Evolutionary conservation across 371 early-diverging fungal genomes (phyloP).

Genomic region (Mortierella sp.): DNA sequence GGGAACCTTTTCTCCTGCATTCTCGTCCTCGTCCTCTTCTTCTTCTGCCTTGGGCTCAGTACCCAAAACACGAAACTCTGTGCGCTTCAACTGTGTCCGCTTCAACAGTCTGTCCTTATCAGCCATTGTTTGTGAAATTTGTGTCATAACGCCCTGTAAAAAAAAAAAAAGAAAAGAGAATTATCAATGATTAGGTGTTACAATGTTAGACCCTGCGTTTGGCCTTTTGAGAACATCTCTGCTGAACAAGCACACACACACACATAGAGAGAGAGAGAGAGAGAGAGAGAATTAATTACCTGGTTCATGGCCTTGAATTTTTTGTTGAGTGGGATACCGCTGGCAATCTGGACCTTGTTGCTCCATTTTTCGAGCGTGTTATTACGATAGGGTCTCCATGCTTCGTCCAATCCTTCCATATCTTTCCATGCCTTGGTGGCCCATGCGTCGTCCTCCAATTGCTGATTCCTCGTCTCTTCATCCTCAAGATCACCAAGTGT

Average conservation of each 20-base stretch:
- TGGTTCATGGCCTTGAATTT: conserved; percentile 96
- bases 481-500: conserved; percentile 45
- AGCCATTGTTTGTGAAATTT: conserved; percentile 77
- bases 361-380: conserved; percentile 94
- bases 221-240: too few species aligned
- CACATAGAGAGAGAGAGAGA: too few species aligned
- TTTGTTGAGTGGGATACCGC: conserved; percentile 77
- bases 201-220: too few species aligned
- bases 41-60: conserved; percentile 43
- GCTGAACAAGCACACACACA: too few species aligned
- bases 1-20: conserved; percentile 28
- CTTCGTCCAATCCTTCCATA: conserved; percentile 65
- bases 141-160: conserved; percentile 70
- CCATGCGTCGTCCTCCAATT: conserved; percentile 66
- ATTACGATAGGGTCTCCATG: conserved; percentile 79
- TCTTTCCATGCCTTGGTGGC: conserved; percentile 66
- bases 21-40: conserved; percentile 29
- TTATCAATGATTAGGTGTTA: too few species aligned
- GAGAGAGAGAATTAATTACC: conserved; percentile 43
- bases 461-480: conserved; percentile 48
- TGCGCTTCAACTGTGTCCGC: conserved; percentile 84
- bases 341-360: conserved; percentile 84
- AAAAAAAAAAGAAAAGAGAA: neutral
- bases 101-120: conserved; percentile 85
- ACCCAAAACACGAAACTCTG: conserved; percentile 72